phyloP scores from a whole-genome alignment of 495 filamentous ascomycete species.

The Xylaria sp. region DNA sequence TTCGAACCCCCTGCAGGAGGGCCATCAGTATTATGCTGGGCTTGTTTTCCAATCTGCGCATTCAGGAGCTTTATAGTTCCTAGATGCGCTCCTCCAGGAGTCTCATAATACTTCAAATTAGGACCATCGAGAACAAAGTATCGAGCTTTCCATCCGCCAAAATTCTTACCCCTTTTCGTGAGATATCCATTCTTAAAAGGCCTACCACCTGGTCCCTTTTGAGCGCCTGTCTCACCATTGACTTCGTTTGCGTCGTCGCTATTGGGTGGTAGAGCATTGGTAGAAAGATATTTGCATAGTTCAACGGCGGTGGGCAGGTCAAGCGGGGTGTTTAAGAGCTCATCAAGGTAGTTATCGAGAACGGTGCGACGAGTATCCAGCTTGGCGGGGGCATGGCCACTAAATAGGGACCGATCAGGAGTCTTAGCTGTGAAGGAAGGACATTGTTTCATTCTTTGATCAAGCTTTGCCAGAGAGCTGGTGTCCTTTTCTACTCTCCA shows the following conservation, averaged over 20 bases:
- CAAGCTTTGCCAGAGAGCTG: slow-evolving; percentile 77
- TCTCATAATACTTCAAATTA: slow-evolving; percentile 88
- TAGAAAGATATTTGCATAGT: slow-evolving; percentile 87
- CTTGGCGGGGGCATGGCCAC: slow-evolving; percentile 91
- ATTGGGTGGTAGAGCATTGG: slow-evolving; percentile 79
- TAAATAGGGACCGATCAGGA: slow-evolving; percentile 86
- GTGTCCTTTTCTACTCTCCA: slow-evolving; percentile 96
- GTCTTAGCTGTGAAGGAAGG: slow-evolving; percentile 70
- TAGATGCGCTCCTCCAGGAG: slow-evolving; percentile 83
- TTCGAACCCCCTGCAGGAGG: slow-evolving; percentile 65
- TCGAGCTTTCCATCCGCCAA: slow-evolving; percentile 98
- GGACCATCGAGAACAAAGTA: slow-evolving; percentile 94
- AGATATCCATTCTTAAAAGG: slow-evolving; percentile 88
- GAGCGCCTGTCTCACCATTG: slow-evolving; percentile 47
- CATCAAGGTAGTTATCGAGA: slow-evolving; percentile 84
- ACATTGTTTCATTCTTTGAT: slow-evolving; percentile 77
- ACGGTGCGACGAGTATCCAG: slow-evolving; percentile 85
- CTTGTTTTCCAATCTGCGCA: slow-evolving; percentile 93
- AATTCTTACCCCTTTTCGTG: slow-evolving; percentile 96
- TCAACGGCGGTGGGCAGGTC: slow-evolving; percentile 79
- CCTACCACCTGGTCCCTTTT: slow-evolving; percentile 65
- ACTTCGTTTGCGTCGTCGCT: slow-evolving; percentile 64
- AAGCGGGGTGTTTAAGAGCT: slow-evolving; percentile 80
- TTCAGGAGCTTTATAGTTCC: slow-evolving; percentile 91
- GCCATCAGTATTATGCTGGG: slow-evolving; percentile 65